phyloP scores from a whole-genome alignment of 2,329 filamentous ascomycete species.

The Hypoxylon sp. region DNA sequence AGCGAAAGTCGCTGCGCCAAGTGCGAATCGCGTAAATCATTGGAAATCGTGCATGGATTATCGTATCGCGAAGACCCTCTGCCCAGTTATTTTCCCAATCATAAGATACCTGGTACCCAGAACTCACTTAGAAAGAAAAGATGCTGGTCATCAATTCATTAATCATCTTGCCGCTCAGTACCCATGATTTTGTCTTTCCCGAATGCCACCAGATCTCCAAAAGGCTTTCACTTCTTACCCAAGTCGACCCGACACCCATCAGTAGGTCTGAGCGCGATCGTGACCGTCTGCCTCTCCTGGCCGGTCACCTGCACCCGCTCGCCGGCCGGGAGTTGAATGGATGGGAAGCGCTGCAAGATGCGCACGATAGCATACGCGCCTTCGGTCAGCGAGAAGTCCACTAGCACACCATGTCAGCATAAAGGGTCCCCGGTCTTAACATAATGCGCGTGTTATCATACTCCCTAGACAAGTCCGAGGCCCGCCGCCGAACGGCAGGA shows the following conservation, averaged over 20 bases:
- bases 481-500: constrained; percentile 49
- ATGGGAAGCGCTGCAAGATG: constrained; percentile 46
- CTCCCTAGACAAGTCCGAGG: constrained; percentile 49
- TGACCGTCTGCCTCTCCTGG: constrained; percentile 45
- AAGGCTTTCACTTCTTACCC: constrained; percentile 16
- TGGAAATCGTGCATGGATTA: not conserved
- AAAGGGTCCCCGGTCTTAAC: not conserved
- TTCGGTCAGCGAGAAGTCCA: constrained; percentile 50
- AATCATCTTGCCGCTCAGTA: not conserved
- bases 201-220: not conserved
- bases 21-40: not conserved
- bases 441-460: constrained; percentile 26
- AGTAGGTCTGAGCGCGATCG: constrained; percentile 44
- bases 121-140: not conserved
- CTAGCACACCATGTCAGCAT: constrained; percentile 27
- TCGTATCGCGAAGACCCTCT: not conserved
- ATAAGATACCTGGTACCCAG: not conserved
- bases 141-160: constrained; percentile 18
- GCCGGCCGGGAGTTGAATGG: constrained; percentile 41
- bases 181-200: not conserved
- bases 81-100: not conserved
- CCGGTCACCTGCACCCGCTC: constrained; percentile 44
- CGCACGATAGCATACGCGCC: constrained; percentile 47
- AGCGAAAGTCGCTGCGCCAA: not conserved
- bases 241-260: constrained; percentile 48